A percentile compares a stretch with the other conserved stretches of the same genome.
phyloP scores from a whole-genome alignment of 352 stramenopile species.

The Peronosclerospora sorghi region DNA sequence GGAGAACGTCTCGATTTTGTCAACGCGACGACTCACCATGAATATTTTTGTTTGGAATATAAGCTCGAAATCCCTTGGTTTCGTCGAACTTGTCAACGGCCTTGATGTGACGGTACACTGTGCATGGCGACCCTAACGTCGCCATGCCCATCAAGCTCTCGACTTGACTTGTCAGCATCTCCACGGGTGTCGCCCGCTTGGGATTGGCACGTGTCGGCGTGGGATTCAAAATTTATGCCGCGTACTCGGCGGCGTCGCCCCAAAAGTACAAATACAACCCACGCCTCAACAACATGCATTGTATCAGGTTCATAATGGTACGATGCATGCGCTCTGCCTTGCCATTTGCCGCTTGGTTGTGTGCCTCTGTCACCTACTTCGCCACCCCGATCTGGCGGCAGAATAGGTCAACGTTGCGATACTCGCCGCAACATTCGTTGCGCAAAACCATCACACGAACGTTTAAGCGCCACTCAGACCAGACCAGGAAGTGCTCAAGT shows the following conservation, averaged over 20 bases:
- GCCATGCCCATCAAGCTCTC: not conserved
- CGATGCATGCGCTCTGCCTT: slow-evolving; percentile 24
- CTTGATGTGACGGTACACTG: too few species aligned
- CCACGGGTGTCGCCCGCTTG: not conserved
- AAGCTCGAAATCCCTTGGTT: slow-evolving; percentile 1
- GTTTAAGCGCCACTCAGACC: slow-evolving; percentile 7
- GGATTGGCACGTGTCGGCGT: slow-evolving; percentile 10
- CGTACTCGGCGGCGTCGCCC: slow-evolving; percentile 18
- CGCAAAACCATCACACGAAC: slow-evolving; percentile 4
- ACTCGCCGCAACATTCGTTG: slow-evolving; percentile 16
- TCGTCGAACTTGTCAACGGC: too few species aligned
- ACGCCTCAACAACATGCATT: slow-evolving; percentile 19
- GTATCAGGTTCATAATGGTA: slow-evolving; percentile 20
- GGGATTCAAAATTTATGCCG: slow-evolving; percentile 16
- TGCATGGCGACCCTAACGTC: not conserved
- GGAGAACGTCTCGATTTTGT: not conserved
- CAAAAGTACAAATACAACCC: slow-evolving; percentile 11
- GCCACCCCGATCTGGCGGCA: slow-evolving; percentile 9
- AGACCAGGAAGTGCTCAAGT: slow-evolving; percentile 4
- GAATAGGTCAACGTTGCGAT: slow-evolving; percentile 16
- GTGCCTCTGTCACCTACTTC: slow-evolving; percentile 8
- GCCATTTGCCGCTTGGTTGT: slow-evolving; percentile 10
- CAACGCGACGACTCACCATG: not conserved
- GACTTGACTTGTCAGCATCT: not conserved
- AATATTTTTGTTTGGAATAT: too few species aligned